Base-by-base conservation (phyloP, 768 basidiomycete genomes). In the Trametes maxima region DNA sequence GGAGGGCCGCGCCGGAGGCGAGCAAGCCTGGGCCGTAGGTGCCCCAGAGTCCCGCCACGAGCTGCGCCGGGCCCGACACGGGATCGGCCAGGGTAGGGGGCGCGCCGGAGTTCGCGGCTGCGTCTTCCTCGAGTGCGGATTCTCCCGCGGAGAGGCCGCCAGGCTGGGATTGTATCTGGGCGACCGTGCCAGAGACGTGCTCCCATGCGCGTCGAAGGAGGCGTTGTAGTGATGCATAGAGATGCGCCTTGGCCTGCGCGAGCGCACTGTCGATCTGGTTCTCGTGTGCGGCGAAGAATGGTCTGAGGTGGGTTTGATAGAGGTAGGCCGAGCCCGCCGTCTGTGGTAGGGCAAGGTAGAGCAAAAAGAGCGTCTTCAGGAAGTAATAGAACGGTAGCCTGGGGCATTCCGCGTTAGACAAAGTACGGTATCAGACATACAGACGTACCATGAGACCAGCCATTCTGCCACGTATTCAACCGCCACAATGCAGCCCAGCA, bases 381-480 rank as follows among this genome's bases (percentile, higher is more conserved):
- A 87, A 76, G 67, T 86, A 86, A 77, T 97, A 98, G 74, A 98
- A 85, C 1, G 95, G 95, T 48, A 98, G 82, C 93, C 94, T 94
- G 70, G 50, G 43, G 37, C 11, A 39, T 14, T 13, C 57, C 44
- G 56, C 55, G 40, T 47, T 44, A 43, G 59, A 45, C 21, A 43
- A 28, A 46, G 54, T 52, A 35, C 11, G 66, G 66, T 58, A 35
- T 24, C 14, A 33, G 33, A 44, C 28, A 22, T 11, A 16, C 40
- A 21, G 7, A 78, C 88, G 68, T 67, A 92, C 95, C 94, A 95
- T 62, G 87, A 91, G 33, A 96, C 76, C 16, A 88, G 74, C 92
- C 94, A 95, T 69, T 95, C 94, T 10, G 88, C 88, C 25, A 91
- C 78, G 68, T 89, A 90, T 74, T 97, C 95, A 5, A 92, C 75